Conservation (phyloP, 2,329 filamentous ascomycete species). For the Sphaerulina populicola region DNA sequence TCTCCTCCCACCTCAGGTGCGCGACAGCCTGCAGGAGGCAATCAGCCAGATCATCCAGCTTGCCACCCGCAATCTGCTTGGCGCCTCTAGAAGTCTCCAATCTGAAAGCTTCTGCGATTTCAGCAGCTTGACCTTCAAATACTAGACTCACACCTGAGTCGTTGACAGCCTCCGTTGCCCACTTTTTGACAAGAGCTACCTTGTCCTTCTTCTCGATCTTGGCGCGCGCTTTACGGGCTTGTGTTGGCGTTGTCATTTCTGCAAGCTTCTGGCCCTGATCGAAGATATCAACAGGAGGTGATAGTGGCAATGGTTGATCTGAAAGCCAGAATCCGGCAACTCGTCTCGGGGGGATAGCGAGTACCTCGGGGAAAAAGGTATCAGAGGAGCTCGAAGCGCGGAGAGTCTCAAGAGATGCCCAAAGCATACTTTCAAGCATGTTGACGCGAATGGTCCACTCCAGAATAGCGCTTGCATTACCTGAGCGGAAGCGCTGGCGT, state of each 20-base stretch:
- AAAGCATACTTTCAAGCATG: constrained; percentile 72
- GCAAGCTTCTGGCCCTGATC: constrained; percentile 6
- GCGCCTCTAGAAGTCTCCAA: constrained; percentile 16
- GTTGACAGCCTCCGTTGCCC: constrained; percentile 36
- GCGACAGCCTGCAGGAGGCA: constrained; percentile 68
- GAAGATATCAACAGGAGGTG: constrained; percentile 10
- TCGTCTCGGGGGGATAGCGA: constrained; percentile 46
- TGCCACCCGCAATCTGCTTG: constrained; percentile 34
- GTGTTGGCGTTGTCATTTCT: constrained; percentile 4
- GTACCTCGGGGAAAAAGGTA: constrained; percentile 33
- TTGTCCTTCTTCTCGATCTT: constrained; percentile 51
- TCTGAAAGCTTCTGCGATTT: constrained; percentile 33
- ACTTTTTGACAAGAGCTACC: constrained; percentile 53
- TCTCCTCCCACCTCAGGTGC: constrained; percentile 67
- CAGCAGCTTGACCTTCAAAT: constrained; percentile 33
- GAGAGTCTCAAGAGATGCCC: constrained; percentile 58
- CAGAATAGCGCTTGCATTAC: constrained; percentile 55
- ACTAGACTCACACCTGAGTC: constrained; percentile 19
- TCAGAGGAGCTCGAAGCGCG: constrained; percentile 33
- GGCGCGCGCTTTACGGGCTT: constrained; percentile 18
- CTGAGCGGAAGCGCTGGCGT: constrained; percentile 56
- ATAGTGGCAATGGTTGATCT: background rate
- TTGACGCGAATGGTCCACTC: constrained; percentile 82
- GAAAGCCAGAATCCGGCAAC: constrained; percentile 51
- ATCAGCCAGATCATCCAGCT: constrained; percentile 75